These are phyloP conservation scores for Solanum etuberosum DNA, from an alignment of 257 asterid species.

Conservation along the genomic window DNA sequence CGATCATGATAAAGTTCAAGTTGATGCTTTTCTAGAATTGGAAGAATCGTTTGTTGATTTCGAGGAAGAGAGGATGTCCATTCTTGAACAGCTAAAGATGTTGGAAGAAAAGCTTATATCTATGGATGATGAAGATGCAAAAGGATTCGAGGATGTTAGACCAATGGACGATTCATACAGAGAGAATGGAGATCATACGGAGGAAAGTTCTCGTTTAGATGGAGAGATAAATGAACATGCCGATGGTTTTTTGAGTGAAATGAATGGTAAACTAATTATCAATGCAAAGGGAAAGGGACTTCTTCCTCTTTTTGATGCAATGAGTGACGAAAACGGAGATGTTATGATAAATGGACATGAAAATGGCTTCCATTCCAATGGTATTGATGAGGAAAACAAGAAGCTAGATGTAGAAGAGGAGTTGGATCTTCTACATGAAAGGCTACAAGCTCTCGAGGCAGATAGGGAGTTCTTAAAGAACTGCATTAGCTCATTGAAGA, in stretches of 20 bases:
- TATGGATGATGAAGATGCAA: conserved; percentile 39
- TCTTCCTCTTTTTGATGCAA: conserved; percentile 87
- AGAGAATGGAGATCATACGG: conserved; percentile 17
- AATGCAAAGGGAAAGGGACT: conserved; percentile 58
- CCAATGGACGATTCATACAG: conserved; percentile 12
- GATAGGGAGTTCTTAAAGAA: conserved; percentile 88
- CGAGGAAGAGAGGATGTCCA: conserved; percentile 79
- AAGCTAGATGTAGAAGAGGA: conserved; percentile 68
- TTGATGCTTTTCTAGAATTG: conserved; percentile 49
- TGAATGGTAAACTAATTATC: conserved; percentile 27
- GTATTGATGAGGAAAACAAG: conserved; percentile 37
- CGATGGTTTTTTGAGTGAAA: conserved; percentile 38
- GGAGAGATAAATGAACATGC: conserved; percentile 8
- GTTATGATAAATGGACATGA: conserved; percentile 14
- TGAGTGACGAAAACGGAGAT: conserved; percentile 38
- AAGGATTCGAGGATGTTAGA: conserved; percentile 33
- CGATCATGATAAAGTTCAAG: conserved; percentile 38
- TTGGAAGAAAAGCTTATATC: conserved; percentile 72
- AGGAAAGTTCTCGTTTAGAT: conserved; percentile 1
- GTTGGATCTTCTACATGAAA: conserved; percentile 74
- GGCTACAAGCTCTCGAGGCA: conserved; percentile 92
- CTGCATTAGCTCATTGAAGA: conserved; percentile 76
- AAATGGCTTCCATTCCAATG: conserved; percentile 23
- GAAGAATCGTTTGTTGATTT: conserved; percentile 82
- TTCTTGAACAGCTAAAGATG: conserved; percentile 76